Percentiles rank a stretch among this genome's conserved stretches.
These are phyloP conservation scores for Hydrangea macrophylla DNA, from an alignment of 148 eudicot genomes.

Conservation along the genomic window DNA sequence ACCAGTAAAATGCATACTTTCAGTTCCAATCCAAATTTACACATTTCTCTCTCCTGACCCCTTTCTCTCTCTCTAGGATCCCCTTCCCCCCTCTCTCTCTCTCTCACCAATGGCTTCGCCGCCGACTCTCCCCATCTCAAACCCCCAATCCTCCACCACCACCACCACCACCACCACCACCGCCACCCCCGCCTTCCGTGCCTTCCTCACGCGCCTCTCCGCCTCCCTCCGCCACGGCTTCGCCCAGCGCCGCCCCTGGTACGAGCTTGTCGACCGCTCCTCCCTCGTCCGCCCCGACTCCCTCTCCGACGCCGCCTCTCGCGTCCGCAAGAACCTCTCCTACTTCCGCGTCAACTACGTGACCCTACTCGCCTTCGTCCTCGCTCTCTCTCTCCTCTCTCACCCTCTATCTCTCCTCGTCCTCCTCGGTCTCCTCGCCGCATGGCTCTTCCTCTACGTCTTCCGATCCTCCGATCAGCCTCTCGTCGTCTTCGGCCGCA, in stretches of 20 bases:
- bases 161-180: no score
- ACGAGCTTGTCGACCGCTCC: neutral
- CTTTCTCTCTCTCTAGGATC: no score
- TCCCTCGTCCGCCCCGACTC: neutral
- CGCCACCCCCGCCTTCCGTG: no score
- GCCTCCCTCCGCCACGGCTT: neutral
- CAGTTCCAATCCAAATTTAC: no score
- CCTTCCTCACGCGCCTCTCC: neutral
- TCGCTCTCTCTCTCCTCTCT: neutral
- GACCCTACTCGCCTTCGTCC: neutral
- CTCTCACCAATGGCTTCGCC: no score
- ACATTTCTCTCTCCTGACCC: no score
- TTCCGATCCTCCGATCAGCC: neutral
- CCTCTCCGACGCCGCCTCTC: neutral
- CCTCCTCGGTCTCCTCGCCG: neutral
- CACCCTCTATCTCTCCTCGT: no score
- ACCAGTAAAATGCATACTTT: no score
- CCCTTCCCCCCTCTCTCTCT: no score
- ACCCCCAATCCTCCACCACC: no score
- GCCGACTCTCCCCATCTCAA: no score
- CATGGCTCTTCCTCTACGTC: neutral
- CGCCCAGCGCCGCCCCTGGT: neutral
- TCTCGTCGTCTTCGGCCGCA: neutral
- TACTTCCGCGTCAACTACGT: neutral
- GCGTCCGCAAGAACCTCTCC: neutral